Conservation (phyloP, 2,329 filamentous ascomycete species). For the Rhexocercosporidium sp. region DNA sequence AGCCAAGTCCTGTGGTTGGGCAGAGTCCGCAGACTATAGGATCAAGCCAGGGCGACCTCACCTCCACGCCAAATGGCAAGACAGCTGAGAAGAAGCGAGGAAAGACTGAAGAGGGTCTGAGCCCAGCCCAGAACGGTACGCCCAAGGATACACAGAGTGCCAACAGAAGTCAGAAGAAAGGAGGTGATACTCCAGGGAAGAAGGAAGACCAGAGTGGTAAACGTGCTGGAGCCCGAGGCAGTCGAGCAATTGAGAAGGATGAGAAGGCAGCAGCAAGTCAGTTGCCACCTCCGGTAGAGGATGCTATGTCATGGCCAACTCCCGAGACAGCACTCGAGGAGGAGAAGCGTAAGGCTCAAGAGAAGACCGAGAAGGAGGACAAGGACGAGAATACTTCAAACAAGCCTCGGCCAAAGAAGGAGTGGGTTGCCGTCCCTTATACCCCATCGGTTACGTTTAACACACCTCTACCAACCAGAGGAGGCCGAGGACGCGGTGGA, state of each 20-base stretch:
- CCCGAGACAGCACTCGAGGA: conserved; percentile 80
- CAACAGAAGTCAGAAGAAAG: conserved; percentile 47
- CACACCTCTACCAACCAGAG: conserved; percentile 75
- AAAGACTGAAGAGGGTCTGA: conserved; percentile 47
- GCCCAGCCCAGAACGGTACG: conserved; percentile 35
- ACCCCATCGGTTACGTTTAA: conserved; percentile 86
- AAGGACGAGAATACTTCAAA: conserved; percentile 57
- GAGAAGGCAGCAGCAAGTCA: conserved; percentile 42
- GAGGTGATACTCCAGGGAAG: conserved; percentile 42
- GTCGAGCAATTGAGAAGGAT: conserved; percentile 39
- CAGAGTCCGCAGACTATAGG: conserved; percentile 24
- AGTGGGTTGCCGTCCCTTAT: conserved; percentile 84
- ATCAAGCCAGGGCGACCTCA: conserved; percentile 39
- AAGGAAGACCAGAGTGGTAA: conserved; percentile 41
- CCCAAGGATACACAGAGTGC: conserved; percentile 46
- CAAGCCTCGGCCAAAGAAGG: conserved; percentile 71
- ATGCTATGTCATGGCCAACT: conserved; percentile 87
- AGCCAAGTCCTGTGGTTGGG: conserved; percentile 37
- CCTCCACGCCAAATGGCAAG: conserved; percentile 31
- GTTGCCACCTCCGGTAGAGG: conserved; percentile 70
- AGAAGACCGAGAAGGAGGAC: conserved; percentile 71
- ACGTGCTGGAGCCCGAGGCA: conserved; percentile 39
- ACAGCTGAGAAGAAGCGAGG: conserved; percentile 48
- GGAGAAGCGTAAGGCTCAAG: conserved; percentile 72
- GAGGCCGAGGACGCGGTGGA: conserved; percentile 54